Evolutionary conservation across 2,329 filamentous ascomycete species (phyloP).

Genomic region (Aschersonia sp.): DNA sequence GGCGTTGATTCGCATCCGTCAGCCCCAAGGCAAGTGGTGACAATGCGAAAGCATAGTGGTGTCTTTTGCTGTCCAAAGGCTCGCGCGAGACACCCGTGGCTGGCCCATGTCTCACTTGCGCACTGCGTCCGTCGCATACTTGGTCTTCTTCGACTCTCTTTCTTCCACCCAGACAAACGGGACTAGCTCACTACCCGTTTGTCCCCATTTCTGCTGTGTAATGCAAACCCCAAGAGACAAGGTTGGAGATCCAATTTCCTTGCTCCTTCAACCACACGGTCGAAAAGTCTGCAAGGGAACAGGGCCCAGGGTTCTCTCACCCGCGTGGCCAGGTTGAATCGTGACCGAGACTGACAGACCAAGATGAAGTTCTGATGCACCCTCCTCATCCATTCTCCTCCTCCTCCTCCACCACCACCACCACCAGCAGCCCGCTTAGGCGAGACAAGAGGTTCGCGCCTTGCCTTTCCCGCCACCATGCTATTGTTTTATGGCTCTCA

Average conservation of each 20-base stretch:
- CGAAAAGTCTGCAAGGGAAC: constrained; percentile 1
- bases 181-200: neutral
- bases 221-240: neutral
- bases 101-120: constrained; percentile 5
- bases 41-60: too few species aligned
- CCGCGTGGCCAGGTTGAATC: neutral
- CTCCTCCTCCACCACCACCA: neutral
- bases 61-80: neutral
- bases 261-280: neutral
- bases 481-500: constrained; percentile 1
- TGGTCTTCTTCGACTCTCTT: neutral
- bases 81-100: constrained; percentile 2
- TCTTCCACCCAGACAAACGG: neutral
- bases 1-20: too few species aligned
- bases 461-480: constrained; percentile 3
- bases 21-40: too few species aligned
- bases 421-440: constrained; percentile 3
- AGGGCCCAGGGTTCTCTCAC: constrained; percentile 1
- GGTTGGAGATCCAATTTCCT: neutral
- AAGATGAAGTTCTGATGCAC: neutral
- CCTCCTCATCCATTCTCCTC: neutral
- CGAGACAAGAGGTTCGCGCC: constrained; percentile 3
- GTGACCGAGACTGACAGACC: constrained; percentile 1
- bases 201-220: constrained; percentile 1
- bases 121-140: constrained; percentile 6